Evolutionary conservation across 1,284 basidiomycete species (phyloP).

Genomic region (Clitocybe nebularis): DNA sequence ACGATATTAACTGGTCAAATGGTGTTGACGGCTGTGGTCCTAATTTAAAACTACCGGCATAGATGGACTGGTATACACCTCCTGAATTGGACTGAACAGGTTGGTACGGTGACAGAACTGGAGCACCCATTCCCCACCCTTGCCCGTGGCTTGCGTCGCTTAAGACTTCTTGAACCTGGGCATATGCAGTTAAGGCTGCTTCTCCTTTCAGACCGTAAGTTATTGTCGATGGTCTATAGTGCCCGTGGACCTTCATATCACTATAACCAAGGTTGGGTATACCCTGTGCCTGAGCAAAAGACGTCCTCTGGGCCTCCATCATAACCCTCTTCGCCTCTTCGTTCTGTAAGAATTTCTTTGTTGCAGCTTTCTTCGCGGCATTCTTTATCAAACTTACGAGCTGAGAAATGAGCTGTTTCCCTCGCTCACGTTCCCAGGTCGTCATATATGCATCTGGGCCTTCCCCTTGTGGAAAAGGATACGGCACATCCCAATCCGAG

Average conservation of each 20-base stretch:
- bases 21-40: conserved; percentile 18
- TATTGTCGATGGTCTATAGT: conserved; percentile 32
- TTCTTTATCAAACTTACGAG: conserved; percentile 56
- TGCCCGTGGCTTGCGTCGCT: conserved; percentile 10
- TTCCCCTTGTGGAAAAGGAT: conserved; percentile 66
- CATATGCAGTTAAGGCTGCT: conserved; percentile 7
- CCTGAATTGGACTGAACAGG: conserved; percentile 12
- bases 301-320: conserved; percentile 11
- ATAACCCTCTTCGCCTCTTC: conserved; percentile 15
- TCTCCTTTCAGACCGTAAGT: conserved; percentile 22
- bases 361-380: conserved; percentile 51
- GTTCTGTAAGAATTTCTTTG: conserved; percentile 36
- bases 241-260: conserved; percentile 26
- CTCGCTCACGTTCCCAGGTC: conserved; percentile 61
- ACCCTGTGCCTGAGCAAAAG: conserved; percentile 8
- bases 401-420: conserved; percentile 57
- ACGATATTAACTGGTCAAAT: conserved; percentile 37
- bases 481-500: conserved; percentile 74
- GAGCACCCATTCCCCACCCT: background rate
- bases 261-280: conserved; percentile 3
- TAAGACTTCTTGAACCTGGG: conserved; percentile 8
- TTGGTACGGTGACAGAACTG: conserved; percentile 11
- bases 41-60: conserved; percentile 8
- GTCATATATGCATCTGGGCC: conserved; percentile 57
- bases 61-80: too few relatives aligned